Conservation (phyloP, 768 basidiomycete species). For the Obba rivulosa region DNA sequence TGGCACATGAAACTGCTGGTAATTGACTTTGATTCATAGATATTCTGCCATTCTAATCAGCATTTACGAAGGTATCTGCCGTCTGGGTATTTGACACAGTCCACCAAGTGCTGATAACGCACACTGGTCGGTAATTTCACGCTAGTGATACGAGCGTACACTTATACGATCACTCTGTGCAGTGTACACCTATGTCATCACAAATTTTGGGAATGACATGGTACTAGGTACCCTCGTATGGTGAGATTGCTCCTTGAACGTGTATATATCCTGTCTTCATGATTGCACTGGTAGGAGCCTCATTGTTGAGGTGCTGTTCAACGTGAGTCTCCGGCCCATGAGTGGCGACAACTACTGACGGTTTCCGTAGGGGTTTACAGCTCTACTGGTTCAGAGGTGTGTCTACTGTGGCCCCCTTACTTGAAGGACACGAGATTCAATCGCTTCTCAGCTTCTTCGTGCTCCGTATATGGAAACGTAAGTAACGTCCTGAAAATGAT, state of each 20-base stretch:
- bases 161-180: background rate
- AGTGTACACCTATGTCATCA: conserved; percentile 53
- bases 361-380: conserved; percentile 40
- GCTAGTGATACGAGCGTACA: too few species aligned
- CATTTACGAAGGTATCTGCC: conserved; percentile 6
- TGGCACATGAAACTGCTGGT: conserved; percentile 51
- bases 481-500: too few species aligned
- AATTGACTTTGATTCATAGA: conserved; percentile 8
- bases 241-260: conserved; percentile 24
- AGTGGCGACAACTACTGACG: background rate
- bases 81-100: conserved; percentile 17
- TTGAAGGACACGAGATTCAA: conserved; percentile 36
- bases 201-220: conserved; percentile 42
- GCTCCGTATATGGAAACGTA: conserved; percentile 13
- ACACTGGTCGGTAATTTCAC: conserved; percentile 16
- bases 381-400: conserved; percentile 51
- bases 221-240: conserved; percentile 39
- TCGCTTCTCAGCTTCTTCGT: conserved; percentile 12
- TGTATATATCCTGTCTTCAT: background rate
- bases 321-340: conserved; percentile 29
- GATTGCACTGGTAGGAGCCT: conserved; percentile 33
- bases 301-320: conserved; percentile 47
- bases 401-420: conserved; percentile 30
- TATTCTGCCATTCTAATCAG: background rate
- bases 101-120: conserved; percentile 20